Evolutionary conservation across 2,329 filamentous ascomycete genomes (phyloP).

Genomic region (Nemania sp.): DNA sequence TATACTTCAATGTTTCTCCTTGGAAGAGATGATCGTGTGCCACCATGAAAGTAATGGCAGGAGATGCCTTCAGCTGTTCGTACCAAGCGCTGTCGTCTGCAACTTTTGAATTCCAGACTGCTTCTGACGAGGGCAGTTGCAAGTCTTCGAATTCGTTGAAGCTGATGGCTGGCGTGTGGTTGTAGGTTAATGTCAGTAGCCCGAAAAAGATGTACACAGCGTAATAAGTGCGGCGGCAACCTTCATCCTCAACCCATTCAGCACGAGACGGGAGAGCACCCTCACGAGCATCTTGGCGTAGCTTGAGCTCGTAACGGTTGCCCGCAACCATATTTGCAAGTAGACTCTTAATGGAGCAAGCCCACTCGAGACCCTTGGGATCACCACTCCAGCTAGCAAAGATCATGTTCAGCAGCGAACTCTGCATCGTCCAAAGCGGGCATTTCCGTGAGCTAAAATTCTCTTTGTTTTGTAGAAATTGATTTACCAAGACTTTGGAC

Average conservation of each 20-base stretch:
- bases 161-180: constrained; percentile 95
- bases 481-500: constrained; percentile 94
- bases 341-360: constrained; percentile 97
- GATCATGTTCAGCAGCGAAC: constrained; percentile 95
- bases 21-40: constrained; percentile 96
- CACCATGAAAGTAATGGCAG: constrained; percentile 84
- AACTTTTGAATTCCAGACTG: constrained; percentile 85
- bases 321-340: constrained; percentile 98
- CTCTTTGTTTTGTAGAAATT: constrained; percentile 97
- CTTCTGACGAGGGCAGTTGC: constrained; percentile 89
- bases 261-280: constrained; percentile 74
- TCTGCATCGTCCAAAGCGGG: constrained; percentile 97
- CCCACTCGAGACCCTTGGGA: constrained; percentile 96
- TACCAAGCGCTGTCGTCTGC: constrained; percentile 82
- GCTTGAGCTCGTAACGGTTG: constrained; percentile 93
- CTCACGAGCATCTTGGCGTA: constrained; percentile 85
- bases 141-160: constrained; percentile 98
- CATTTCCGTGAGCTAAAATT: constrained; percentile 98
- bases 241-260: constrained; percentile 97
- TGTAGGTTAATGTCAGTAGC: constrained; percentile 91
- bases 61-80: constrained; percentile 71
- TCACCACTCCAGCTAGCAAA: constrained; percentile 99
- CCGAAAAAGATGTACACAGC: constrained; percentile 99
- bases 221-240: constrained; percentile 94
- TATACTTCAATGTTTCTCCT: constrained; percentile 87